These are phyloP conservation scores for Psilocybe tampanensis DNA, from an alignment of 768 basidiomycete genomes.

Conservation along the genomic window DNA sequence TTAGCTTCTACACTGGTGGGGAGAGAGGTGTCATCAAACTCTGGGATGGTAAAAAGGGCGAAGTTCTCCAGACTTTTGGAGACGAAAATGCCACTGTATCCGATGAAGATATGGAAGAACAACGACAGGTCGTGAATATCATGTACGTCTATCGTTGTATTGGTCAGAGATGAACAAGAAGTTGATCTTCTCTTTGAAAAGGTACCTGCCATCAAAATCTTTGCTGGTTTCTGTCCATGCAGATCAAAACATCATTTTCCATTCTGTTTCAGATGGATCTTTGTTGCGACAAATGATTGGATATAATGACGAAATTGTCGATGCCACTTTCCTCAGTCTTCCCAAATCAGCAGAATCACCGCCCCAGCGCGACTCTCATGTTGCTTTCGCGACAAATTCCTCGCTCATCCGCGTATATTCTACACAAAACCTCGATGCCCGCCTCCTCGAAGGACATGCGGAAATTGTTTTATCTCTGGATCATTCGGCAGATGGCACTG, in stretches of 20 bases:
- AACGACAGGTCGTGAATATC: slow-evolving; percentile 80
- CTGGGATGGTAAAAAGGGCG: slow-evolving; percentile 78
- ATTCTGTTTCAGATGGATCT: slow-evolving; percentile 69
- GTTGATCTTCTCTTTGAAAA: slow-evolving; percentile 32
- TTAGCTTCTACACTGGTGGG: slow-evolving; percentile 88
- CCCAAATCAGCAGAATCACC: slow-evolving; percentile 20
- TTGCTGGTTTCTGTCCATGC: slow-evolving; percentile 85
- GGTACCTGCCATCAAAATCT: slow-evolving; percentile 67
- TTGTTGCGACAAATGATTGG: slow-evolving; percentile 86
- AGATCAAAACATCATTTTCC: slow-evolving; percentile 95
- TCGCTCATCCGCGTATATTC: slow-evolving; percentile 92
- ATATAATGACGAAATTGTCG: slow-evolving; percentile 98
- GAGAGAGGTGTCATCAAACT: slow-evolving; percentile 85
- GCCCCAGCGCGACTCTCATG: slow-evolving; percentile 57
- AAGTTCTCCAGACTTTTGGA: slow-evolving; percentile 61
- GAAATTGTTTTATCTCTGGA: slow-evolving; percentile 92
- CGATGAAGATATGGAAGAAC: slow-evolving; percentile 65
- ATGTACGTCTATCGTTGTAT: slow-evolving; percentile 58
- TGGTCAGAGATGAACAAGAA: background rate
- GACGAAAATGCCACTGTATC: slow-evolving; percentile 44
- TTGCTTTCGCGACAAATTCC: slow-evolving; percentile 98
- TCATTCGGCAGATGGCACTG: slow-evolving; percentile 58
- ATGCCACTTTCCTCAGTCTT: slow-evolving; percentile 74
- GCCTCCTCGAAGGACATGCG: slow-evolving; percentile 84
- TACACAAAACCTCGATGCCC: slow-evolving; percentile 73